Evolutionary conservation across 1,139 yeast genomes (phyloP).

Genomic region (Kurtzmaniella natalensis): DNA sequence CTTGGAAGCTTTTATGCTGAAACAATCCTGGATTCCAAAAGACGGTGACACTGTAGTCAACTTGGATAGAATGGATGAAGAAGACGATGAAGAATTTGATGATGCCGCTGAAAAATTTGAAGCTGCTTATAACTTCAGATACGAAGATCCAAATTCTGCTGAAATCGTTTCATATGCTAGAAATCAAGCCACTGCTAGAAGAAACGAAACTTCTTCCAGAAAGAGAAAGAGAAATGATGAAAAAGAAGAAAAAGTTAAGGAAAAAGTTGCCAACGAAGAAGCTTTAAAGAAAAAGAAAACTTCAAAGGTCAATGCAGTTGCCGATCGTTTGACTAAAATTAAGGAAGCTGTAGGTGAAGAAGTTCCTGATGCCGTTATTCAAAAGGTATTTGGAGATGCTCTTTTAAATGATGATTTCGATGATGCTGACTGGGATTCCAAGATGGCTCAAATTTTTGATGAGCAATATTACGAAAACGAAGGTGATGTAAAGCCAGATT

Average conservation of each 20-base stretch:
- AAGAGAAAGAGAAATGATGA: constrained; percentile 78
- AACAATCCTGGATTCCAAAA: constrained; percentile 86
- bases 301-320: constrained; percentile 69
- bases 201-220: constrained; percentile 70
- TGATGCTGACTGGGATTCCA: constrained; percentile 86
- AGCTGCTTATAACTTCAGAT: constrained; percentile 89
- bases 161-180: constrained; percentile 97
- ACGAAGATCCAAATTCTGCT: constrained; percentile 85
- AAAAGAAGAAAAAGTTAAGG: constrained; percentile 49
- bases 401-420: constrained; percentile 85
- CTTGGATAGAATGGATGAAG: constrained; percentile 53
- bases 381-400: constrained; percentile 64
- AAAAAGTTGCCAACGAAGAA: constrained; percentile 53
- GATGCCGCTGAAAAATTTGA: constrained; percentile 90
- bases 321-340: constrained; percentile 71
- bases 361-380: constrained; percentile 56
- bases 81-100: constrained; percentile 84
- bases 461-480: constrained; percentile 66
- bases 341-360: constrained; percentile 83
- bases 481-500: constrained; percentile 42
- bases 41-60: constrained; percentile 50
- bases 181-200: constrained; percentile 85
- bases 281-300: constrained; percentile 69
- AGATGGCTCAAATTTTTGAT: constrained; percentile 80
- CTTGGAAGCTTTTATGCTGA: constrained; percentile 64